phyloP scores from a whole-genome alignment of 495 filamentous ascomycete genomes.

The Penicillium soppii region DNA sequence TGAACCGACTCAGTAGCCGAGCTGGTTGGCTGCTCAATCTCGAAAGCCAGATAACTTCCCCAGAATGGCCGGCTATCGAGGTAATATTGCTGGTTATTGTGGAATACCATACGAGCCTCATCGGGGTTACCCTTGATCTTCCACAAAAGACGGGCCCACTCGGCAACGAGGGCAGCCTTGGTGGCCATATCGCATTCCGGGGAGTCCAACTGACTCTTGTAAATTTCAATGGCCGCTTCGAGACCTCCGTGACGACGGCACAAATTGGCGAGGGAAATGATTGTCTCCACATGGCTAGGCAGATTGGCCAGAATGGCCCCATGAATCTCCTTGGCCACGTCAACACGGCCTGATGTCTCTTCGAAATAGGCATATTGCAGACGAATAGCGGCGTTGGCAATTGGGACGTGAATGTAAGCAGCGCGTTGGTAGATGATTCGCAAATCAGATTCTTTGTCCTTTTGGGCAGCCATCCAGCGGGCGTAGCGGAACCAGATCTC shows the following conservation, averaged over 20 bases:
- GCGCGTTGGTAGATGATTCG: constrained; percentile 92
- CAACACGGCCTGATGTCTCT: constrained; percentile 72
- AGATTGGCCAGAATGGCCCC: constrained; percentile 67
- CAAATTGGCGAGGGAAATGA: constrained; percentile 84
- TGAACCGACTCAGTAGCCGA: constrained; percentile 62
- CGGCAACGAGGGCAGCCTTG: constrained; percentile 82
- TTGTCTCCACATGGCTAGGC: constrained; percentile 82
- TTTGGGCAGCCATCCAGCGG: constrained; percentile 90
- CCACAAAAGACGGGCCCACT: constrained; percentile 89
- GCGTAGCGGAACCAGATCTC: constrained; percentile 98
- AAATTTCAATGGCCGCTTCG: constrained; percentile 83
- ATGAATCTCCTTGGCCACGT: constrained; percentile 80
- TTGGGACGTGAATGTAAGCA: constrained; percentile 78
- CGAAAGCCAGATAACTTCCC: constrained; percentile 85
- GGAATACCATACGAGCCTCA: constrained; percentile 83
- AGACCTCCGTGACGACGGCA: constrained; percentile 81
- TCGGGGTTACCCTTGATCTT: constrained; percentile 83
- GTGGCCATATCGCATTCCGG: constrained; percentile 70
- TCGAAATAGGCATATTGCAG: constrained; percentile 95
- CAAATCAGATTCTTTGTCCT: constrained; percentile 83
- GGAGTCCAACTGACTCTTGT: constrained; percentile 76
- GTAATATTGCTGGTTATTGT: constrained; percentile 81
- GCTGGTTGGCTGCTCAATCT: constrained; percentile 81
- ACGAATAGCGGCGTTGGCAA: constrained; percentile 74
- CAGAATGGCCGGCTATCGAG: constrained; percentile 88